Evolutionary conservation across 1,284 basidiomycete species (phyloP).

Genomic region (Sporisorium graminicola): DNA sequence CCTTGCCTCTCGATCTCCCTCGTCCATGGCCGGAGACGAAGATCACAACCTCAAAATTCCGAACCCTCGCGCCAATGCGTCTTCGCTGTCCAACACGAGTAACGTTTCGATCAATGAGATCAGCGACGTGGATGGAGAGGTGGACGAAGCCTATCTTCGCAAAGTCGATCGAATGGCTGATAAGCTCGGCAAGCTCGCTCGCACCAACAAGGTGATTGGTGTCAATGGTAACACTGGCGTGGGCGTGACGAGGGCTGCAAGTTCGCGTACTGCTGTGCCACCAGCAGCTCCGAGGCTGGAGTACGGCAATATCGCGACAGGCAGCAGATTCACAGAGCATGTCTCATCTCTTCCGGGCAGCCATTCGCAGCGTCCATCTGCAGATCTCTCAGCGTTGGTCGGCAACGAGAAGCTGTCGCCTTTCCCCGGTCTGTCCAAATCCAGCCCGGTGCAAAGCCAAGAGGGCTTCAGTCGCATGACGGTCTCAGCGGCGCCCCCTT

Average conservation of each 20-base stretch:
- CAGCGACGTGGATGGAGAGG: conserved; percentile 44
- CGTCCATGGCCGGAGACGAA: conserved; percentile 19
- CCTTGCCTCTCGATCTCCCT: conserved; percentile 14
- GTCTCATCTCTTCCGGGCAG: conserved; percentile 3
- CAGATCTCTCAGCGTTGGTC: conserved; percentile 20
- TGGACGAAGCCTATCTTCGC: conserved; percentile 40
- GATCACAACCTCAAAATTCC: conserved; percentile 16
- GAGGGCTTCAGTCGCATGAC: conserved; percentile 23
- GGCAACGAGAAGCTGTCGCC: conserved; percentile 56
- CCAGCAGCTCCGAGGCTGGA: conserved; percentile 12
- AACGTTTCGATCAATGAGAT: conserved; percentile 32
- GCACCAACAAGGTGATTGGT: conserved; percentile 10
- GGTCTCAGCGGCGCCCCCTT: conserved; percentile 9
- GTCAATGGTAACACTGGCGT: neutral
- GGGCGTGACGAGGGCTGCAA: neutral
- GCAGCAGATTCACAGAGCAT: conserved; percentile 35
- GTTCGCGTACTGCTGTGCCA: neutral
- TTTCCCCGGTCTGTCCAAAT: conserved; percentile 49
- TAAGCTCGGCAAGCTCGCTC: conserved; percentile 43
- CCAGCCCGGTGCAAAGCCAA: conserved; percentile 32
- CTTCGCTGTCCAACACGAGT: conserved; percentile 18
- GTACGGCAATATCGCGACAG: conserved; percentile 12
- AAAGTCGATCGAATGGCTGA: conserved; percentile 52
- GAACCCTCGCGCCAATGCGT: neutral
- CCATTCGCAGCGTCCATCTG: conserved; percentile 34